A percentile compares a stretch with the other conserved stretches of the same genome.
phyloP scores from a whole-genome alignment of 1,284 basidiomycete genomes.

The Agaricales sp. region DNA sequence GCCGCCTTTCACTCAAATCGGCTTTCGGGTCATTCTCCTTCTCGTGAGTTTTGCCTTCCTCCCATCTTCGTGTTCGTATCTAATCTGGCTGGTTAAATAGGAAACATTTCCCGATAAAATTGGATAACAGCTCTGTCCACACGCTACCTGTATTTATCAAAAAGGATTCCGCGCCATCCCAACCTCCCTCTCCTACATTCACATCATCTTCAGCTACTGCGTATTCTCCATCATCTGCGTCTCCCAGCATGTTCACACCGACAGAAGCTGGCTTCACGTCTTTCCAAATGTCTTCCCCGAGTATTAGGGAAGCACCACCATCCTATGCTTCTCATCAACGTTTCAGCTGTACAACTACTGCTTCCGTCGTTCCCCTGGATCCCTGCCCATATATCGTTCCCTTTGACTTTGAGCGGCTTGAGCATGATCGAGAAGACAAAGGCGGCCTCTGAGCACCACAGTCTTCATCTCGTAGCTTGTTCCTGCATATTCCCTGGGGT shows the following conservation, averaged over 20 bases:
- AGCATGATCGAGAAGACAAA: not conserved
- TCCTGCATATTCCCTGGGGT: not conserved
- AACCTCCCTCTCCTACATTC: not conserved
- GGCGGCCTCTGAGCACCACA: not conserved
- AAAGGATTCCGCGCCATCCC: not conserved
- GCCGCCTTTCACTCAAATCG: not conserved
- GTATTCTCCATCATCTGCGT: not conserved
- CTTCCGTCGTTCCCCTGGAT: not conserved
- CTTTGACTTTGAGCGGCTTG: not conserved
- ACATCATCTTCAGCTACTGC: not conserved
- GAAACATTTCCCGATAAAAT: too few species aligned
- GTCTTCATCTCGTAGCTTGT: too few species aligned
- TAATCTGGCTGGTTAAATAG: too few species aligned
- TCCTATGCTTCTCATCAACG: not conserved
- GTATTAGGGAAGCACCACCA: not conserved
- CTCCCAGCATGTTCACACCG: not conserved
- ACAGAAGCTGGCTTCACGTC: not conserved
- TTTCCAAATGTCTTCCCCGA: not conserved
- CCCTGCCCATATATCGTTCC: not conserved
- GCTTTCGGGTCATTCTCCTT: not conserved
- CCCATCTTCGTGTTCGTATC: too few species aligned
- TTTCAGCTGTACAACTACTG: not conserved
- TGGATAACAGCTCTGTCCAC: too few species aligned
- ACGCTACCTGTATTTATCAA: not conserved
- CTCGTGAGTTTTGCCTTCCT: too few species aligned